Base-by-base conservation (phyloP, 1,284 basidiomycete genomes). In the Ustilago vetiveriae region DNA sequence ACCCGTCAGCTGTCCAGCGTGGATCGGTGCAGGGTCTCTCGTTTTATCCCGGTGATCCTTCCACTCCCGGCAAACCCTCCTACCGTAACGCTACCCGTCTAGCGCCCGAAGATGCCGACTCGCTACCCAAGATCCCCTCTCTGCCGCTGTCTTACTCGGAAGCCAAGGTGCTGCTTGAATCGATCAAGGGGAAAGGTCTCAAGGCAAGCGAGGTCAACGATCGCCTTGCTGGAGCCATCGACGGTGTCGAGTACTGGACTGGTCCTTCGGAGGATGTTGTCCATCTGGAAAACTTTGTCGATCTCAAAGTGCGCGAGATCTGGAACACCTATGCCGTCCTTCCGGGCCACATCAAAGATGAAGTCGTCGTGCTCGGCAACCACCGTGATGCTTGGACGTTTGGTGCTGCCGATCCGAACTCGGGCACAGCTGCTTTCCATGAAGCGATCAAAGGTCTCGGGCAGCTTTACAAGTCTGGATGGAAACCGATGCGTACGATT, bases 251-350 rank as follows among this genome's bases (percentile, higher is more conserved):
- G 50, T 87, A 87, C 80, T 87, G 82, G 75, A 84, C 85, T 0
- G 86, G 86, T 7, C 79, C 79, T 1, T 73, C 66, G 16, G 62
- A 66, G 21, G 74, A 78, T 26, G 36, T 68, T 13, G 68, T 66
- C 13, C 67, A 69, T 27, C 51, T 78, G 7, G 51, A 60, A 27
- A 79, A 75, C 41, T 63, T 67, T 46, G 69, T 70, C 50, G 68
- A 73, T 19, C 48, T 72, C 16, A 36, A 71, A 39, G 64, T 70
- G 14, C 70, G 72, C 35, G 73, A 76, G 40, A 77, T 79, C 40
- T 81, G 90, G 90, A 94, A 97, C 83, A 87, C 89, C 0, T 92
- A 95, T 88, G 92, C 89, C 4, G 86, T 90, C 33, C 92, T 98
- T 62, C 94, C 93, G 7, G 94, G 95, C 0, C 88, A 90, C 70